Conservation (phyloP, 2,329 filamentous ascomycete genomes). For the Ascochyta clinopodiicola region DNA sequence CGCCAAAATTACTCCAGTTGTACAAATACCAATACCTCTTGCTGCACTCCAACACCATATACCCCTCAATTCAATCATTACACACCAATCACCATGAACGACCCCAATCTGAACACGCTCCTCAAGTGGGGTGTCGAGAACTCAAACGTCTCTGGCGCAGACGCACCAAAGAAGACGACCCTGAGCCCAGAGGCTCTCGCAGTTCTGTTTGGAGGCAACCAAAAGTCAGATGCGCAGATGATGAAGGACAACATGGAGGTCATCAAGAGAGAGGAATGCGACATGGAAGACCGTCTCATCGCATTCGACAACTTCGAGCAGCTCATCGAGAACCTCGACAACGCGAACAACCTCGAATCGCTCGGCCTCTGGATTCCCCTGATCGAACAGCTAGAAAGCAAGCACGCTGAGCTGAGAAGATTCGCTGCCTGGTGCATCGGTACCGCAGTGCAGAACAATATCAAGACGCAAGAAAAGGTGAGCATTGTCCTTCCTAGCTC, state of each 20-base stretch:
- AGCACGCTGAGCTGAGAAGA: conserved; percentile 74
- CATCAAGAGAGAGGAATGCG: conserved; percentile 62
- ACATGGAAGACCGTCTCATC: conserved; percentile 21
- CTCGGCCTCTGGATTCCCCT: conserved; percentile 84
- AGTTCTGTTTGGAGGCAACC: conserved; percentile 73
- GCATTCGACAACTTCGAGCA: conserved; percentile 42
- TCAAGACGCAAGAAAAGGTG: conserved; percentile 77
- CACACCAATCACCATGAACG: conserved; percentile 52
- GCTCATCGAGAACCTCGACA: conserved; percentile 68
- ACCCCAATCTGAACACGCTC: conserved; percentile 74
- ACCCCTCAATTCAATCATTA: neutral
- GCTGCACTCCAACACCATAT: conserved; percentile 12
- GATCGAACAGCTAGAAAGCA: conserved; percentile 70
- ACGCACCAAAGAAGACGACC: conserved; percentile 46
- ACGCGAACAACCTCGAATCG: conserved; percentile 89
- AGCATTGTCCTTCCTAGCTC: conserved; percentile 21
- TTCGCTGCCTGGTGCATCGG: conserved; percentile 95
- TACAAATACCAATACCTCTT: conserved; percentile 12
- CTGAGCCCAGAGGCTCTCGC: conserved; percentile 75
- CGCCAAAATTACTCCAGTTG: conserved; percentile 32
- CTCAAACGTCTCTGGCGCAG: conserved; percentile 52
- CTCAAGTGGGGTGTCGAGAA: conserved; percentile 80
- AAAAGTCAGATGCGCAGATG: conserved; percentile 78
- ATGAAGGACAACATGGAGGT: conserved; percentile 86
- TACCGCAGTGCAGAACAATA: conserved; percentile 96